phyloP scores from a whole-genome alignment of 139 green algal species.

The Ulvella scutata region DNA sequence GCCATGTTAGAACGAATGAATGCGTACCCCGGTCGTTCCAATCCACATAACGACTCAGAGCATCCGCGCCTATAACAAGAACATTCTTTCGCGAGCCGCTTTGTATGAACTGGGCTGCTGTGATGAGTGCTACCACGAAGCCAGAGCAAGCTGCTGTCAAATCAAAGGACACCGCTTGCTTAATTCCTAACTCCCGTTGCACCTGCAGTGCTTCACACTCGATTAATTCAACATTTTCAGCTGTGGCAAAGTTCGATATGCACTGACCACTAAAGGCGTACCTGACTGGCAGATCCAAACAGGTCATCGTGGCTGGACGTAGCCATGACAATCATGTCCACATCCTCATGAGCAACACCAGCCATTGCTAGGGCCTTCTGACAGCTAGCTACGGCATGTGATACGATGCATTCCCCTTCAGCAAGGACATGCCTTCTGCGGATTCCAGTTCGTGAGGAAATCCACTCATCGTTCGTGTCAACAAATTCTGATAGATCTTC shows the following conservation, averaged over 20 bases:
- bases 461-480: constrained; percentile 98
- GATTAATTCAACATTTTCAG: not conserved
- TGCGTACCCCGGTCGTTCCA: constrained; percentile 68
- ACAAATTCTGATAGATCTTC: constrained; percentile 75
- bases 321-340: constrained; percentile 88
- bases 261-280: constrained; percentile 2
- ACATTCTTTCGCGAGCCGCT: constrained; percentile 59
- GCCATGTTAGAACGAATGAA: not conserved
- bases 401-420: constrained; percentile 45
- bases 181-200: constrained; percentile 71
- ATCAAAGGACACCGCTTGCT: constrained; percentile 78
- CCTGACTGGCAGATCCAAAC: constrained; percentile 79
- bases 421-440: constrained; percentile 56
- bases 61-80: constrained; percentile 87
- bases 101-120: constrained; percentile 66
- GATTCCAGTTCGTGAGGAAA: constrained; percentile 79
- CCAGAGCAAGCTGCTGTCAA: constrained; percentile 93
- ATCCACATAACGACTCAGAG: constrained; percentile 81
- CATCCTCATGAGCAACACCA: constrained; percentile 47
- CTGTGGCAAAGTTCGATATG: not conserved
- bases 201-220: constrained; percentile 25
- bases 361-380: constrained; percentile 75
- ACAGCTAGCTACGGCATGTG: constrained; percentile 48
- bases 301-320: constrained; percentile 89
- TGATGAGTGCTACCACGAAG: constrained; percentile 91